Base-by-base conservation (phyloP, 2,329 filamentous ascomycete genomes). In the Neofusicoccum ribis region DNA sequence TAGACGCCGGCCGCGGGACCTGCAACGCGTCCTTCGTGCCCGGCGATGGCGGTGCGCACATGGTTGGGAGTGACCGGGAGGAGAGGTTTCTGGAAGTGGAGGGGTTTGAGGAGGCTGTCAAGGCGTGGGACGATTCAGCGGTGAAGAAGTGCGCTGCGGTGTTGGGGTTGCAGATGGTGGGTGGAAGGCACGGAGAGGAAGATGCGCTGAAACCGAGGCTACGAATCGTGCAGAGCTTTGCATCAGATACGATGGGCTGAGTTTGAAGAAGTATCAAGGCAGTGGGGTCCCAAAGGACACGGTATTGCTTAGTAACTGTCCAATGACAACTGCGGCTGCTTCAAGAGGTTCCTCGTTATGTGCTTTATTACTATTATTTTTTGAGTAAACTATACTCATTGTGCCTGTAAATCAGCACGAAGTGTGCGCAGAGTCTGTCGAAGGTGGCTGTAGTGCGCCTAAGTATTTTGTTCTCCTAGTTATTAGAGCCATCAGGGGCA, bases 221-320 rank as follows among this genome's bases (percentile, higher is more conserved):
- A 17, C 51, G 59, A 37, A 9, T 62, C 14, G 46, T 62, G 15
- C 59, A 62, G 36, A 41, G 59, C 17, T 62, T 62, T 37, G 34
- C 36, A 11, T 61, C 58, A 20, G 31, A 41, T 20, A 37, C 31
- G 7, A 39, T 31, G 39, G 39, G 15, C 9, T 58, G 47, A 58
- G 52, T 31, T 31, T 31, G 27, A 31, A 31, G 27, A 7, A 31
- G 27, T 31, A 7, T 5, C 27, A 31, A 31, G 27, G 6, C 6
- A 7, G 27, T 31, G 27, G 27, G 5, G 27, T 31, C 27, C 6
- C 6, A 7, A 31, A 31, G 27, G 27, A 31, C 6, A 31, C 5
- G 6, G 6, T 31, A 7, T 31, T 31, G 27, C 27, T 31, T 31
- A 31, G 5, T 31, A 31, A 31, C 27, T 31, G 27, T 31, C 27